Evolutionary conservation across 129 eudicot species (phyloP).

Genomic region (carrot (Daucus carota)): DH1_v3.0 NC_030387.2:19118001-19118500

Average conservation of each 20-base stretch:
- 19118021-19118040: conserved; percentile 36
- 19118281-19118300: conserved; percentile 23
- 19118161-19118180: conserved; percentile 30
- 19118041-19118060: conserved; percentile 51
- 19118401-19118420: conserved; percentile 34
- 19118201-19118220: conserved; percentile 1
- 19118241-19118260: conserved; percentile 27
- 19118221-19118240: conserved; percentile 32
- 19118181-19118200: conserved; percentile 25
- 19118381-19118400: conserved; percentile 29
- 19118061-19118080: conserved; percentile 63
- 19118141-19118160: conserved; percentile 25
- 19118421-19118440: conserved; percentile 37
- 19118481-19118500: conserved; percentile 35
- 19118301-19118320: conserved; percentile 37
- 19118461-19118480: conserved; percentile 18
- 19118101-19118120: conserved; percentile 38
- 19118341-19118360: conserved; percentile 44
- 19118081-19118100: conserved; percentile 42
- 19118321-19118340: conserved; percentile 48
- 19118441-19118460: conserved; percentile 35
- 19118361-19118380: conserved; percentile 28
- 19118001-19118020: conserved; percentile 63
- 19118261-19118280: conserved; percentile 42
- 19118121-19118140: conserved; percentile 39